These are phyloP conservation scores for Xylaria venustula DNA, from an alignment of 495 filamentous ascomycete species.

Conservation along the genomic window DNA sequence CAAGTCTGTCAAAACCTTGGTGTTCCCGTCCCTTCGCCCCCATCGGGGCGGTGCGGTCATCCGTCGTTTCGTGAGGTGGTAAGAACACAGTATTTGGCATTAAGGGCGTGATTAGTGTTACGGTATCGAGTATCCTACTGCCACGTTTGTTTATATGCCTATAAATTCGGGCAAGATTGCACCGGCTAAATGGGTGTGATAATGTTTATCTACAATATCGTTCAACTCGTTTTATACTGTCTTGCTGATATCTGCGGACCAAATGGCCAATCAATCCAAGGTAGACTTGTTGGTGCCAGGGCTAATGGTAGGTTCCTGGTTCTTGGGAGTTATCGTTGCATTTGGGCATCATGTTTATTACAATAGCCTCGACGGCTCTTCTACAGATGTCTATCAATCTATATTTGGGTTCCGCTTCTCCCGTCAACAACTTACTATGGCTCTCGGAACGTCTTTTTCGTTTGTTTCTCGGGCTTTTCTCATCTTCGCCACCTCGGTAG, in stretches of 20 bases:
- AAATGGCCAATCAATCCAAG: not conserved
- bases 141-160: not conserved
- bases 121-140: not conserved
- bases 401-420: not conserved
- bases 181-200: not conserved
- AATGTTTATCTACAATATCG: not conserved
- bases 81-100: not conserved
- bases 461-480: not conserved
- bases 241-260: not conserved
- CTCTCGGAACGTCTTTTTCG: not conserved
- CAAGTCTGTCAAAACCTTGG: no score
- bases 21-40: no score
- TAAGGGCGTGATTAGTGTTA: not conserved
- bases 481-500: not conserved
- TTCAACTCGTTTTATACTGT: not conserved
- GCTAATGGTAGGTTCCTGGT: not conserved
- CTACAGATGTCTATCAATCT: not conserved
- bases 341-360: not conserved
- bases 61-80: not conserved
- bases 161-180: not conserved
- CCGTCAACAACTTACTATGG: not conserved
- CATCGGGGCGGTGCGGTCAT: not conserved
- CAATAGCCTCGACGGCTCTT: not conserved
- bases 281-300: not conserved
- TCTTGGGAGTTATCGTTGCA: not conserved